These are phyloP conservation scores for Calonectria honghensis DNA, from an alignment of 2,329 filamentous ascomycete genomes.

Conservation along the genomic window DNA sequence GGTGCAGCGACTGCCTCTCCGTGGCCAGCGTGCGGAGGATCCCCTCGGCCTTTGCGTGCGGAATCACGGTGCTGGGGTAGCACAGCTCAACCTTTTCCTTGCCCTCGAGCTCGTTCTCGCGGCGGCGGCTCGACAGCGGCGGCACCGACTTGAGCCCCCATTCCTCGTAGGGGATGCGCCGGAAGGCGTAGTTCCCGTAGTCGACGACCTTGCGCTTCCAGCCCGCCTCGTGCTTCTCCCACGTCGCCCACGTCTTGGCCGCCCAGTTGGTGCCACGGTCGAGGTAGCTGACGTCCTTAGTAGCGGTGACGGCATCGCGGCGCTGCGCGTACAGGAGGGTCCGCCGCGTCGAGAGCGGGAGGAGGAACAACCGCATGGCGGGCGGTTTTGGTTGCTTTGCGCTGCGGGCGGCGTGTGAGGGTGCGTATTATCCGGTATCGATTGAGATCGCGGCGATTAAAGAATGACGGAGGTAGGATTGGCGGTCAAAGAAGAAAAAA, in stretches of 20 bases:
- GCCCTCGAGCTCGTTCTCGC: conserved; percentile 77
- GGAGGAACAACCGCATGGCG: conserved; percentile 91
- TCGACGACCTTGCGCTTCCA: conserved; percentile 93
- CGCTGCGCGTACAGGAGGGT: conserved; percentile 95
- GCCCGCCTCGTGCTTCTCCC: conserved; percentile 88
- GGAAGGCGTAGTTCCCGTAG: conserved; percentile 90
- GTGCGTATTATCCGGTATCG: neutral
- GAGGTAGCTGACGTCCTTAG: conserved; percentile 70
- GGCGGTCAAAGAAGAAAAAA: neutral
- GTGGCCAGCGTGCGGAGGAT: conserved; percentile 84
- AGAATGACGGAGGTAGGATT: neutral
- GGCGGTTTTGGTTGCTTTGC: neutral
- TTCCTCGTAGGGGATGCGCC: conserved; percentile 95
- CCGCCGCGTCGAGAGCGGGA: conserved; percentile 93
- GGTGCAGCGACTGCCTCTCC: conserved; percentile 87
- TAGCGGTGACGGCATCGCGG: conserved; percentile 73
- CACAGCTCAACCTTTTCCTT: conserved; percentile 82
- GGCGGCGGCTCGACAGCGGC: conserved; percentile 81
- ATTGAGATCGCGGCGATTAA: neutral
- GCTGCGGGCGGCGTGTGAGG: neutral
- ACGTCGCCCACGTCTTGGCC: conserved; percentile 85
- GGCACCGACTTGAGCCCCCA: conserved; percentile 98
- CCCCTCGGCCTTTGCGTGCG: conserved; percentile 75
- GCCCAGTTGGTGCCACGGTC: conserved; percentile 84
- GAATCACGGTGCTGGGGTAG: conserved; percentile 84